These are phyloP conservation scores for Leishmania tarentolae DNA, from an alignment of 208 protist species.

Conservation along the genomic window DNA sequence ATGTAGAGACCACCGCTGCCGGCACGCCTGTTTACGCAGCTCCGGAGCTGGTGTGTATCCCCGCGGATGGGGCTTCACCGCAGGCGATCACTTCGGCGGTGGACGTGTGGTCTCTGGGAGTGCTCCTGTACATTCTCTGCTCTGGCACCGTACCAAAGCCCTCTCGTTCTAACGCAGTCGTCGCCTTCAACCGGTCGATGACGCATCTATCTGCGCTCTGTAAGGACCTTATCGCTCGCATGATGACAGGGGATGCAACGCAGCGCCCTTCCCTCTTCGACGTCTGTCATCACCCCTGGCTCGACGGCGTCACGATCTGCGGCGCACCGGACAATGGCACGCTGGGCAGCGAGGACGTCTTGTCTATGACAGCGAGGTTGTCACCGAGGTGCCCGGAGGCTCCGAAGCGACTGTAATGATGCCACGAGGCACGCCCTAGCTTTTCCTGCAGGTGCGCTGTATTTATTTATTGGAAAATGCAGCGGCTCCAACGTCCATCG, in stretches of 20 bases:
- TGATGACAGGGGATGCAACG: slow-evolving; percentile 43
- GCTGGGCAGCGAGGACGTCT: slow-evolving; percentile 21
- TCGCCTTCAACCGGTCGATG: slow-evolving; percentile 40
- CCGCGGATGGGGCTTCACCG: slow-evolving; percentile 1
- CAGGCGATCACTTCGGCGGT: slow-evolving; percentile 32
- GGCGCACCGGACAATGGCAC: slow-evolving; percentile 13
- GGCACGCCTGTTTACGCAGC: slow-evolving; percentile 74
- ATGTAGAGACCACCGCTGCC: slow-evolving; percentile 10
- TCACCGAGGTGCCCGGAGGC: slow-evolving; percentile 30
- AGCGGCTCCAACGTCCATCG: background rate
- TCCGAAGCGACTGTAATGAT: background rate
- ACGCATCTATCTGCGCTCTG: slow-evolving; percentile 35
- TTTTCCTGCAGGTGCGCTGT: background rate
- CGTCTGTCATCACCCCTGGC: slow-evolving; percentile 54
- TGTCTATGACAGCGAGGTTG: slow-evolving; percentile 31
- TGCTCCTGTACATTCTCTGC: slow-evolving; percentile 77
- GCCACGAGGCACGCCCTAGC: no score
- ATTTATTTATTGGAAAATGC: background rate
- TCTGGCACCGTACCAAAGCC: slow-evolving; percentile 60
- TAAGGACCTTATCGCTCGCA: slow-evolving; percentile 43
- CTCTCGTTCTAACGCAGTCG: slow-evolving; percentile 8
- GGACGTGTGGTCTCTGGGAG: slow-evolving; percentile 78
- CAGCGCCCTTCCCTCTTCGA: slow-evolving; percentile 35
- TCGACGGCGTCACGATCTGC: slow-evolving; percentile 25
- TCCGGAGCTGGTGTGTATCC: slow-evolving; percentile 45